Conservation (phyloP, 148 eudicot genomes). For the Agrostemma githago region DNA sequence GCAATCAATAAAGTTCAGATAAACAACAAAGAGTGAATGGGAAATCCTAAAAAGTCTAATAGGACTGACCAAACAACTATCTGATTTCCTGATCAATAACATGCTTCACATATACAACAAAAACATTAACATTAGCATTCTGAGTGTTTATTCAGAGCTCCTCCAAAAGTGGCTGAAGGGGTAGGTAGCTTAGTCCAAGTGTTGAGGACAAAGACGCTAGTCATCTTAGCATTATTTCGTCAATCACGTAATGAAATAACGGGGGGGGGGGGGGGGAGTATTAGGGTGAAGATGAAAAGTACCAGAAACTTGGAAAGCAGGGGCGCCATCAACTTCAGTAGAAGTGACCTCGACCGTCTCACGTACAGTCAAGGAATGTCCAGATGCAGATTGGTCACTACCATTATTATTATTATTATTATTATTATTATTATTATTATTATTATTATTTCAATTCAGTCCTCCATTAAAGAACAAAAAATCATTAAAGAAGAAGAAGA, state of each 20-base stretch:
- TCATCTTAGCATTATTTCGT: too few relatives aligned
- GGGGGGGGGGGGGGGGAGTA: not conserved
- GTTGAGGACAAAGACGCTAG: too few relatives aligned
- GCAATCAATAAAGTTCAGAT: not conserved
- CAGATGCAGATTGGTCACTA: conserved; percentile 84
- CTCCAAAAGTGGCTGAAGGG: not conserved
- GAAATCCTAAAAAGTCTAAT: not conserved
- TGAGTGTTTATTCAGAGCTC: not conserved
- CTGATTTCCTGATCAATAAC: not conserved
- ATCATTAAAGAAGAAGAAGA: not conserved
- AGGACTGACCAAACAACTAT: not conserved
- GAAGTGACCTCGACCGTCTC: conserved; percentile 77
- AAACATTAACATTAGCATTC: not conserved
- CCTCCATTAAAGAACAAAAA: not conserved
- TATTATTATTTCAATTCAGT: too few relatives aligned
- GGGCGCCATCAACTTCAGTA: conserved; percentile 60
- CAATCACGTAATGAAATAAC: too few relatives aligned
- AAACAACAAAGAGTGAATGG: not conserved
- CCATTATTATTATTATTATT: conserved; percentile 1
- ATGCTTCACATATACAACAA: not conserved
- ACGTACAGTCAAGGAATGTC: conserved; percentile 70
- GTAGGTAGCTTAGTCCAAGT: too few relatives aligned
- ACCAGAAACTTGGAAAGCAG: conserved; percentile 90
- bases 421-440: too few relatives aligned
- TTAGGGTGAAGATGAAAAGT: not conserved